phyloP scores from a whole-genome alignment of 2,329 filamentous ascomycete genomes.

The Saccharata proteae region DNA sequence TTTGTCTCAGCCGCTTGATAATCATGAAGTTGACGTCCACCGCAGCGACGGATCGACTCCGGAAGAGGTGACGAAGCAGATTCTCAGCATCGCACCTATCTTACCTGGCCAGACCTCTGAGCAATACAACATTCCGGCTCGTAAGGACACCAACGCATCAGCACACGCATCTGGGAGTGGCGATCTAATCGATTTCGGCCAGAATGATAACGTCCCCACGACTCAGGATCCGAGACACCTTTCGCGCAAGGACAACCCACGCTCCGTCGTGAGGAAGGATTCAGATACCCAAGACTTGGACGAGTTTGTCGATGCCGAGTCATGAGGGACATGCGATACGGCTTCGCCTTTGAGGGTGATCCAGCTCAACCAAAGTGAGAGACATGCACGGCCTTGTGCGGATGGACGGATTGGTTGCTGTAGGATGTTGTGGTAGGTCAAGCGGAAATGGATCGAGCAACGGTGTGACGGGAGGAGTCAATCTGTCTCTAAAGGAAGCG shows the following conservation, averaged over 20 bases:
- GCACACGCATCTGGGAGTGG: conserved; percentile 17
- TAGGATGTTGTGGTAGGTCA: too few relatives aligned
- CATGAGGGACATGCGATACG: conserved; percentile 16
- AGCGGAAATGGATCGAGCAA: too few relatives aligned
- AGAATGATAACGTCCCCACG: conserved; percentile 30
- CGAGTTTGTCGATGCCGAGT: conserved; percentile 36
- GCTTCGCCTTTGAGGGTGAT: too few relatives aligned
- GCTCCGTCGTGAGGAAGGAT: conserved; percentile 23
- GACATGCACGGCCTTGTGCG: too few relatives aligned
- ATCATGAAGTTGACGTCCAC: background rate
- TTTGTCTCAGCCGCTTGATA: background rate
- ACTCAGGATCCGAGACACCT: conserved; percentile 1
- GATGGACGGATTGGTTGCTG: too few relatives aligned
- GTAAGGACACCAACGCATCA: conserved; percentile 6
- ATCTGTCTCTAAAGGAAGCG: too few relatives aligned
- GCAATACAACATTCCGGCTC: conserved; percentile 33
- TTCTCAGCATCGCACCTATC: conserved; percentile 76
- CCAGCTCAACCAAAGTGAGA: too few relatives aligned
- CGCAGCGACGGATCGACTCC: conserved; percentile 52
- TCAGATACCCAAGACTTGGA: conserved; percentile 32
- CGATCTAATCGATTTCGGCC: conserved; percentile 48
- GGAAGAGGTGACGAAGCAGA: conserved; percentile 64
- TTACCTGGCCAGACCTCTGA: conserved; percentile 57
- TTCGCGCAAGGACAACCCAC: background rate
- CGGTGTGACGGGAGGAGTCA: too few relatives aligned